A percentile compares a stretch with the other conserved stretches of the same genome.
Evolutionary conservation across 768 basidiomycete genomes (phyloP).

Genomic region (Sporobolomyces pararoseus): DNA sequence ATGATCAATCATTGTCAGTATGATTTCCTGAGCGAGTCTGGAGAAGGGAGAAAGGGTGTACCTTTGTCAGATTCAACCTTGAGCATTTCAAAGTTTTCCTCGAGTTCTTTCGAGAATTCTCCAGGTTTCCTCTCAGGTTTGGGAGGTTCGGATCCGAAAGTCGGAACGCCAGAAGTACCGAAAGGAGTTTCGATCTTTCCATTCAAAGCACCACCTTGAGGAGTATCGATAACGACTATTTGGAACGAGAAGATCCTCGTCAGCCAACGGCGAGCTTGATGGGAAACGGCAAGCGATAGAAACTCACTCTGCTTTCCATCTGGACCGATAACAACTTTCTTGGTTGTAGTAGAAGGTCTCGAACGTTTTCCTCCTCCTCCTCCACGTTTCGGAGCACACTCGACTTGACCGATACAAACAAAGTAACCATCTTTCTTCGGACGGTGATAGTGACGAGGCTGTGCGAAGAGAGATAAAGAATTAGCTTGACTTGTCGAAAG

Average conservation of each 20-base stretch:
- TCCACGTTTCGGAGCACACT: conserved; percentile 21
- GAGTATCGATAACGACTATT: conserved; percentile 7
- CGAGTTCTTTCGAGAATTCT: conserved; percentile 69
- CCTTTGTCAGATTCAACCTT: conserved; percentile 50
- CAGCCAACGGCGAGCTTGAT: background rate
- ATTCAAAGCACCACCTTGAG: background rate
- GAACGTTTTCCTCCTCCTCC: conserved; percentile 32
- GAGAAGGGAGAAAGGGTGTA: conserved; percentile 19
- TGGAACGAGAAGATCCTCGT: background rate
- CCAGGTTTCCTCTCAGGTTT: conserved; percentile 40
- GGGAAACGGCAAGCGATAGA: background rate
- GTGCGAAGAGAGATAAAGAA: background rate
- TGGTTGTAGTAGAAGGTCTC: conserved; percentile 19
- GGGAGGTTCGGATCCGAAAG: conserved; percentile 3
- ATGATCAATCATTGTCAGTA: conserved; percentile 43
- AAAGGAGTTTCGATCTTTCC: conserved; percentile 6
- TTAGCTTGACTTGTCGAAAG: no score
- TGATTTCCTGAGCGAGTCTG: background rate
- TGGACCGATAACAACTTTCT: conserved; percentile 13
- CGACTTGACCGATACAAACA: conserved; percentile 32
- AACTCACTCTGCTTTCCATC: conserved; percentile 30
- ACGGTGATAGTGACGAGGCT: conserved; percentile 78
- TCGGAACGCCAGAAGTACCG: background rate
- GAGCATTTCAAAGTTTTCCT: conserved; percentile 60
- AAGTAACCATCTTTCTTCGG: conserved; percentile 74